A percentile compares a stretch with the other conserved stretches of the same genome.
Conservation (phyloP, 2,329 filamentous ascomycete genomes). For the Alternaria gaisen region DNA sequence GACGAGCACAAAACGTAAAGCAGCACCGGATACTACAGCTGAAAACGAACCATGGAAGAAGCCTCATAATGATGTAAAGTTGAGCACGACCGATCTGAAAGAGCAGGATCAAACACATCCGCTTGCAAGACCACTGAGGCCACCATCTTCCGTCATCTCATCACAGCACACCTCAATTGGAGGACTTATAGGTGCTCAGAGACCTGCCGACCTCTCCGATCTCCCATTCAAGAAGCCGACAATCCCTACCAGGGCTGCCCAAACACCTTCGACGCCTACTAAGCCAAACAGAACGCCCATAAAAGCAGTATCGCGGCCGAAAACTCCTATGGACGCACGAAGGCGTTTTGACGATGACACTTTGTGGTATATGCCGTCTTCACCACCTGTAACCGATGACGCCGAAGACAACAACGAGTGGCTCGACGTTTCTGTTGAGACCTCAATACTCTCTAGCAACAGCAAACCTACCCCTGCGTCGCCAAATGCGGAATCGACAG, state of each 20-base stretch:
- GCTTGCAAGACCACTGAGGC: constrained; percentile 2
- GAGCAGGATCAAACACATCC: constrained; percentile 2
- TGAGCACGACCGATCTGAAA: neutral
- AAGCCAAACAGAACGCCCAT: constrained; percentile 7
- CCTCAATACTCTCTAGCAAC: constrained; percentile 52
- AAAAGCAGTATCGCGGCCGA: constrained; percentile 10
- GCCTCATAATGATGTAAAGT: neutral
- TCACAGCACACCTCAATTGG: constrained; percentile 24
- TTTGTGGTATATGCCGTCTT: constrained; percentile 16
- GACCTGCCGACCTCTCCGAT: constrained; percentile 4
- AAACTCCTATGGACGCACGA: constrained; percentile 17
- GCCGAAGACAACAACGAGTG: constrained; percentile 12
- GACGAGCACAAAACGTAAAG: constrained; percentile 21
- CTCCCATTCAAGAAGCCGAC: constrained; percentile 29
- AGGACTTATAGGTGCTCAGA: constrained; percentile 20
- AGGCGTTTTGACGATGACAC: constrained; percentile 6
- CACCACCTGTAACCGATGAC: constrained; percentile 19
- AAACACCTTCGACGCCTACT: constrained; percentile 27
- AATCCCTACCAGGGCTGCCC: constrained; percentile 13
- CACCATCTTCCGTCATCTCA: constrained; percentile 4
- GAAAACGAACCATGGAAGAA: constrained; percentile 5
- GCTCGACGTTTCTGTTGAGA: constrained; percentile 3
- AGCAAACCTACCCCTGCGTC: constrained; percentile 54
- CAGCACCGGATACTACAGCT: neutral
- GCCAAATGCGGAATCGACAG: constrained; percentile 50